These are phyloP conservation scores for Huntiella omanensis DNA, from an alignment of 2,329 filamentous ascomycete species.

Conservation along the genomic window DNA sequence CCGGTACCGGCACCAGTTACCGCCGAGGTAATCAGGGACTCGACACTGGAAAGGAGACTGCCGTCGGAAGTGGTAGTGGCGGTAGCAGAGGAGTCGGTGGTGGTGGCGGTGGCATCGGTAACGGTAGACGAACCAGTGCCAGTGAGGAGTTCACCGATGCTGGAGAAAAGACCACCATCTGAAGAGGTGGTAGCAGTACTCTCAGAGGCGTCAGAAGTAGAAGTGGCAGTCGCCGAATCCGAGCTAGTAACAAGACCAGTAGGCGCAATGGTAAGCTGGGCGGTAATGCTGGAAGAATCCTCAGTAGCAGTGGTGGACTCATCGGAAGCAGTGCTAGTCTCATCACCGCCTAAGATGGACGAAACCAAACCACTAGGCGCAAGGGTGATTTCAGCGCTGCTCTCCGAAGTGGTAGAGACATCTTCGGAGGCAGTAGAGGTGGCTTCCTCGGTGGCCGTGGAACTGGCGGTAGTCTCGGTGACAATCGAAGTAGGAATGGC, in stretches of 20 bases:
- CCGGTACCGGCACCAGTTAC: constrained; percentile 8
- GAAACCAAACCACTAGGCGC: constrained; percentile 19
- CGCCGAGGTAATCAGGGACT: constrained; percentile 6
- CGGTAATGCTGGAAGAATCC: neutral
- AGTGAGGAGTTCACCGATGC: constrained; percentile 1
- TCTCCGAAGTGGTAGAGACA: constrained; percentile 11
- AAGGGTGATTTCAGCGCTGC: constrained; percentile 12
- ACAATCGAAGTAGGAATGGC: constrained; percentile 1
- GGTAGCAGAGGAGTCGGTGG: constrained; percentile 11
- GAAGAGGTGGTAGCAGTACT: neutral
- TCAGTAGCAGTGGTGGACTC: neutral
- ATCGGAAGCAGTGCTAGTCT: neutral
- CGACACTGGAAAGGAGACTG: neutral
- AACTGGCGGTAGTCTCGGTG: constrained; percentile 1
- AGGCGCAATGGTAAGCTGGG: neutral
- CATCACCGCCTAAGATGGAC: constrained; percentile 4
- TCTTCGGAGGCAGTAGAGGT: constrained; percentile 11
- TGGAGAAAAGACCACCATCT: neutral
- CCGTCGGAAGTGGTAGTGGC: constrained; percentile 9
- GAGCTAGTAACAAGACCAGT: neutral
- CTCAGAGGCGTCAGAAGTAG: neutral
- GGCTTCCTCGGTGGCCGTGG: constrained; percentile 1
- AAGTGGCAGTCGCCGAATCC: neutral
- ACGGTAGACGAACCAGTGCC: constrained; percentile 3
- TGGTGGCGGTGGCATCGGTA: neutral